A percentile compares a stretch with the other conserved stretches of the same genome.
Conservation (phyloP, 2,329 filamentous ascomycete species). For the Aspergillus cejpii region DNA sequence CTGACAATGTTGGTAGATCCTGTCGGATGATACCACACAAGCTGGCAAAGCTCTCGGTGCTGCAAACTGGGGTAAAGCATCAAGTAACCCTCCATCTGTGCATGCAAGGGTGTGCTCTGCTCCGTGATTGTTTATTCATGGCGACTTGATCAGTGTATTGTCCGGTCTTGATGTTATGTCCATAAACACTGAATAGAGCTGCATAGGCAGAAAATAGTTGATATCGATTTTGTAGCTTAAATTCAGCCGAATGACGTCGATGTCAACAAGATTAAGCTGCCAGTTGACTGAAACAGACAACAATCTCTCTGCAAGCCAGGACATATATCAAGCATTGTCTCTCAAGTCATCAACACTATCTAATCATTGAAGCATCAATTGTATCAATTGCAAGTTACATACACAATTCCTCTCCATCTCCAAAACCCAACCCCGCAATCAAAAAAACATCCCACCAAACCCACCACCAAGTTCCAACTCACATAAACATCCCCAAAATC, state of each 20-base stretch:
- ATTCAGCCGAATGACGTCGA: slow-evolving; percentile 10
- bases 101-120: slow-evolving; percentile 23
- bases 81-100: slow-evolving; percentile 28
- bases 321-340: too few species aligned
- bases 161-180: too few species aligned
- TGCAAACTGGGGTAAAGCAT: slow-evolving; percentile 27
- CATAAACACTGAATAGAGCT: too few species aligned
- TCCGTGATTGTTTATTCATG: too few species aligned
- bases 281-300: neutral
- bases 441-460: neutral
- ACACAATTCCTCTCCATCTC: too few species aligned
- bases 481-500: neutral
- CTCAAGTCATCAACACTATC: too few species aligned
- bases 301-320: too few species aligned
- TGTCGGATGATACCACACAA: slow-evolving; percentile 24
- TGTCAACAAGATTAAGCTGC: slow-evolving; percentile 1
- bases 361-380: too few species aligned
- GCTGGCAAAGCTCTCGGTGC: slow-evolving; percentile 25
- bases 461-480: slow-evolving; percentile 5
- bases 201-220: too few species aligned
- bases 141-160: too few species aligned
- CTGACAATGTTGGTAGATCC: slow-evolving; percentile 21
- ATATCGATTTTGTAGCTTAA: neutral
- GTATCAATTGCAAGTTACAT: slow-evolving; percentile 9
- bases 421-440: slow-evolving; percentile 16